A percentile compares a stretch with the other conserved stretches of the same genome.
phyloP scores from a whole-genome alignment of 2,329 filamentous ascomycete genomes.

The Sporothrix phasma region DNA sequence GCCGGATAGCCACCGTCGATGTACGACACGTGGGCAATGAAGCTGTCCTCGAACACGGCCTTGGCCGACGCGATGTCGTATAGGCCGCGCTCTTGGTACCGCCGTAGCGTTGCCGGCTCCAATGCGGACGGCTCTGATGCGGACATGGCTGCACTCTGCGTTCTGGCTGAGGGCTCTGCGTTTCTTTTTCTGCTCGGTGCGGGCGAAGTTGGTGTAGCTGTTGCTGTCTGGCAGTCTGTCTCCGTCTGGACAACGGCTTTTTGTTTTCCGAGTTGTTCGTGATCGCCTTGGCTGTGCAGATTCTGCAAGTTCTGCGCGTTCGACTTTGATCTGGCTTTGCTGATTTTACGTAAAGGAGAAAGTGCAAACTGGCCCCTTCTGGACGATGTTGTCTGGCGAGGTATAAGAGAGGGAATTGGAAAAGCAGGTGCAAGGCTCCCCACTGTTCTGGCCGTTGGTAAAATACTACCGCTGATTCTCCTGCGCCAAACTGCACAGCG shows the following conservation, averaged over 20 bases:
- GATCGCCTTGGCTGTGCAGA: background rate
- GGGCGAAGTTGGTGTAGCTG: background rate
- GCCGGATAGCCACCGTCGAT: slow-evolving; percentile 16
- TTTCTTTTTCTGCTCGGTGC: background rate
- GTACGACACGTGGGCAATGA: slow-evolving; percentile 17
- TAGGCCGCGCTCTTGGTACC: slow-evolving; percentile 13
- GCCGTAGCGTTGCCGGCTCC: slow-evolving; percentile 16
- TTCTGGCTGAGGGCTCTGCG: background rate
- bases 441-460: background rate
- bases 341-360: background rate
- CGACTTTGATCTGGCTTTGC: background rate
- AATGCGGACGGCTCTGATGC: slow-evolving; percentile 13
- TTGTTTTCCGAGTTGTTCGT: background rate
- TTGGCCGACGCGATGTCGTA: slow-evolving; percentile 16
- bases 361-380: background rate
- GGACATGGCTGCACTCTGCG: background rate
- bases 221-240: background rate
- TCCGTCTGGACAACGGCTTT: no score
- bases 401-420: background rate
- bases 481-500: background rate
- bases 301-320: background rate
- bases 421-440: background rate
- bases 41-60: slow-evolving; percentile 17
- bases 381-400: background rate
- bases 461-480: background rate